Base-by-base conservation (phyloP, 2,329 filamentous ascomycete genomes). In the Claviceps fusiformis region DNA sequence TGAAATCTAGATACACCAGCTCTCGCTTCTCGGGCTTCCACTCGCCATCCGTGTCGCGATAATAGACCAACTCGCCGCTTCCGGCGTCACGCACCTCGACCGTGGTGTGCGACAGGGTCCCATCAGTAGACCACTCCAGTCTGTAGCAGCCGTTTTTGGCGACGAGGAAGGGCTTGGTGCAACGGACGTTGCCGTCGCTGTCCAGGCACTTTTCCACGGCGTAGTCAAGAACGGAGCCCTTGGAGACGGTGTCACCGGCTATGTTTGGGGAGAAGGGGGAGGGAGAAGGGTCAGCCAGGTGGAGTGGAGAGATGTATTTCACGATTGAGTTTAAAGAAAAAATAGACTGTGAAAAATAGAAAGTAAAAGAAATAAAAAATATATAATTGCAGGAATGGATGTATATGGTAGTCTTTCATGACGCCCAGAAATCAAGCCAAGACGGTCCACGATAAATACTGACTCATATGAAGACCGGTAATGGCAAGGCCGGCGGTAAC, bases 1-100 rank as follows among this genome's bases (percentile, higher is more conserved):
- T 73, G 59, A 75, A 75, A 57, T 75, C 73, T 44, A 75, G 56
- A 37, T 74, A 74, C 3, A 74, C 71, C 24, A 73, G 63, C 66
- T 74, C 72, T 10, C 64, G 64, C 67, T 74, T 74, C 59, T 73
- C 68, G 0, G 71, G 68, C 2, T 61, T 71, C 73, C 73, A 75
- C 41, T 73, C 64, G 24, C 72, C 73, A 61, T 75, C 64, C 24
- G 72, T 74, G 57, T 75, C 72, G 15, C 72, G 64, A 57, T 74
- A 75, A 59, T 65, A 75, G 5, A 75, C 72, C 15, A 75, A 56
- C 61, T 75, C 70, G 50, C 61, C 63, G 47, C 66, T 65, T 1
- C 64, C 70, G 7, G 69, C 69, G 58, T 73, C 62, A 31, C 62
- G 62, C 5, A 63, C 60, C 55, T 72, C 70, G 51, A 65, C 66